A percentile compares a stretch with the other conserved stretches of the same genome.
Evolutionary conservation across 768 basidiomycete genomes (phyloP).

Genomic region (Pleurotus djamor): DNA sequence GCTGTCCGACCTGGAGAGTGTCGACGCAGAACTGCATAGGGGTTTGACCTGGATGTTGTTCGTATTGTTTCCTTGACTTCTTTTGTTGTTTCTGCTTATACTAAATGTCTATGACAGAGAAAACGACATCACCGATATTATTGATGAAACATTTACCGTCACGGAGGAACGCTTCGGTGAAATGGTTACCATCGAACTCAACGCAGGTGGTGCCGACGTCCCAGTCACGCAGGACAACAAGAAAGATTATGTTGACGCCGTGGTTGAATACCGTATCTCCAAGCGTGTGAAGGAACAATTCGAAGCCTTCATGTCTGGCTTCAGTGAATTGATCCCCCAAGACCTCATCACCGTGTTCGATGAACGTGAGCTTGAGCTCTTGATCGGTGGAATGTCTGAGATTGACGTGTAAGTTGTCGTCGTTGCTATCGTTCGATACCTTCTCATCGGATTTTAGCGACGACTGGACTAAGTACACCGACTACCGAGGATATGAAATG

Average conservation of each 20-base stretch:
- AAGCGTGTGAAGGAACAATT: constrained; percentile 98
- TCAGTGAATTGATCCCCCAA: constrained; percentile 98
- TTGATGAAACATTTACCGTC: constrained; percentile 97
- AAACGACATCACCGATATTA: constrained; percentile 97
- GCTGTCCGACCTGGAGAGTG: constrained; percentile 90
- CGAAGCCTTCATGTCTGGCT: constrained; percentile 99
- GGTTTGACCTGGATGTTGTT: constrained; percentile 99
- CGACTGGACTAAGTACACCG: constrained; percentile 99
- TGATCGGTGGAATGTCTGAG: constrained; percentile 99
- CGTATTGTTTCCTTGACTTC: constrained; percentile 25
- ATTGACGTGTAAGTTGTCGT: constrained; percentile 85
- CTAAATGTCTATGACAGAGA: constrained; percentile 54
- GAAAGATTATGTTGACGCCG: constrained; percentile 93
- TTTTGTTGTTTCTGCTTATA: constrained; percentile 8
- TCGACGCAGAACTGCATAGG: constrained; percentile 92
- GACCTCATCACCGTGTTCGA: constrained; percentile 99
- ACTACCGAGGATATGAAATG: constrained; percentile 95
- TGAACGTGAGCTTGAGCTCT: constrained; percentile 93
- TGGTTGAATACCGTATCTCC: constrained; percentile 97
- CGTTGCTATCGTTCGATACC: neutral
- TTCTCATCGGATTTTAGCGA: constrained; percentile 46
- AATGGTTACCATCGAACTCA: constrained; percentile 95
- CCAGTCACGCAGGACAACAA: constrained; percentile 97
- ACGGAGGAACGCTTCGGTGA: constrained; percentile 98
- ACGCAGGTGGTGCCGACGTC: constrained; percentile 81